These are phyloP conservation scores for Aegilops bicornis DNA, from an alignment of 176 grass and related monocot species.

Conservation along the genomic window DNA sequence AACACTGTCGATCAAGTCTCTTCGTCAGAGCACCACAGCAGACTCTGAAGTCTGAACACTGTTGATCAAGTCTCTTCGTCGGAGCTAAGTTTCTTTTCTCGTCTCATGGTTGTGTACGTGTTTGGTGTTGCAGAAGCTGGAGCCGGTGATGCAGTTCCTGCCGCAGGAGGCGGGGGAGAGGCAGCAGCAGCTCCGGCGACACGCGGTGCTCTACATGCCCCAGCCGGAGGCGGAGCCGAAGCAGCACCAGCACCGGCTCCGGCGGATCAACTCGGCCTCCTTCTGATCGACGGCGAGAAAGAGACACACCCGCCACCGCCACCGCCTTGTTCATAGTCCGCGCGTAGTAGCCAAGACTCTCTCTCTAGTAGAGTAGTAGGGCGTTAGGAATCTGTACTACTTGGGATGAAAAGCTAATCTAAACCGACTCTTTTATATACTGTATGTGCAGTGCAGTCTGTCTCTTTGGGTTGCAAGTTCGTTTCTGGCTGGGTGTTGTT, in stretches of 20 bases:
- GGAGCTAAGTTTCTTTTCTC: background rate
- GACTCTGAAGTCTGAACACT: too few species aligned
- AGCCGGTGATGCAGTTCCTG: slow-evolving; percentile 27
- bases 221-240: slow-evolving; percentile 46
- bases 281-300: slow-evolving; percentile 25
- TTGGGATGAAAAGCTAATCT: background rate
- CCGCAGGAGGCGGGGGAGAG: background rate
- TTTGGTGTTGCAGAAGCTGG: background rate
- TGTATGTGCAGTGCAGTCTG: background rate
- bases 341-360: background rate
- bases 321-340: background rate
- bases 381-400: slow-evolving; percentile 14
- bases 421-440: background rate
- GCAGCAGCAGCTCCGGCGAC: background rate
- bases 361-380: background rate
- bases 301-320: background rate
- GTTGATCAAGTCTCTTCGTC: too few species aligned
- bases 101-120: slow-evolving; percentile 22
- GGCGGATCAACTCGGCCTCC: background rate
- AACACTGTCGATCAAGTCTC: background rate
- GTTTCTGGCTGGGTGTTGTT: background rate
- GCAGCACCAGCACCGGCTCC: slow-evolving; percentile 52
- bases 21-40: background rate
- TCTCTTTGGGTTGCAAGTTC: background rate
- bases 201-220: background rate